These are phyloP conservation scores for Amoebophrya sp. DNA, from an alignment of 169 alveolate genomes.

Conservation along the genomic window DNA sequence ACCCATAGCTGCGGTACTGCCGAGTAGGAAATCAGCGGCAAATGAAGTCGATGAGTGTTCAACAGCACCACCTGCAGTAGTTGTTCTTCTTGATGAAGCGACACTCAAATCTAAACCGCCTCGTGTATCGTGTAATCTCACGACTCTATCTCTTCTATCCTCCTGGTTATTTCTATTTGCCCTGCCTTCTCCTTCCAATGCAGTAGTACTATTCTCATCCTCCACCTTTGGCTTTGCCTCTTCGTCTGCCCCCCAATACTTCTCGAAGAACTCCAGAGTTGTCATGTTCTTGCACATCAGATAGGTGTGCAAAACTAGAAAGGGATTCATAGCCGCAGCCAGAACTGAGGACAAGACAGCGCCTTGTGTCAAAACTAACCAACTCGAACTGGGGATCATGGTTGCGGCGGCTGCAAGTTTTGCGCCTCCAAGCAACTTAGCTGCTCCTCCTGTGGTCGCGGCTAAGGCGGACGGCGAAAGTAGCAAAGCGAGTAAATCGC, in stretches of 20 bases:
- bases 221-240: too few species aligned
- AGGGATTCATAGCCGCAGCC: background rate
- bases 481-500: background rate
- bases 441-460: background rate
- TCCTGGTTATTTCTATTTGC: background rate
- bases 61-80: too few species aligned
- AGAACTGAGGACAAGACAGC: background rate
- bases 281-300: background rate
- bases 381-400: background rate
- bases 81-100: too few species aligned
- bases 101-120: too few species aligned
- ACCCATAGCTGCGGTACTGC: too few species aligned
- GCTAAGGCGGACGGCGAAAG: constrained; percentile 19
- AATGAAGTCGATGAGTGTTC: too few species aligned
- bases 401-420: background rate
- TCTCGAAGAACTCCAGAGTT: background rate
- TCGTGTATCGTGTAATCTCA: too few species aligned
- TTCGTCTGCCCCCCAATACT: too few species aligned
- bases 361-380: background rate
- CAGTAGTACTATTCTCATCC: background rate
- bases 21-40: too few species aligned
- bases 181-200: too few species aligned
- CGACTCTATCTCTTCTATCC: background rate
- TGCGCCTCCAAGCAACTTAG: background rate
- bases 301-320: background rate